Evolutionary conservation across 257 asterid genomes (phyloP).

Genomic region (Marsdenia floribunda): DNA sequence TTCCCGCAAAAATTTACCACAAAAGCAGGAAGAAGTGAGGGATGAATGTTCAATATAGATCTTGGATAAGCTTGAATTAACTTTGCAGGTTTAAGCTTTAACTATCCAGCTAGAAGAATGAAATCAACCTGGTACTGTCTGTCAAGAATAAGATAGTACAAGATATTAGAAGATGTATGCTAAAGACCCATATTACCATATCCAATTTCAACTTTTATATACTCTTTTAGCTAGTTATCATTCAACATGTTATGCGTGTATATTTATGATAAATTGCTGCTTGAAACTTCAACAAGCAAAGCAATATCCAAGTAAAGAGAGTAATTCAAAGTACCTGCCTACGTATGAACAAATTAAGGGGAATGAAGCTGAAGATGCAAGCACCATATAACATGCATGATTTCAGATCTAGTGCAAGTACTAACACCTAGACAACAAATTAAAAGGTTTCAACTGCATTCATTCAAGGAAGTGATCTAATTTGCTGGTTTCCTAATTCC

Average conservation of each 20-base stretch:
- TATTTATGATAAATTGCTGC: too few species aligned
- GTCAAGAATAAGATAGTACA: conserved; percentile 7
- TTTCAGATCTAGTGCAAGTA: neutral
- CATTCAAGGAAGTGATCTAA: neutral
- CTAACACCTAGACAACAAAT: neutral
- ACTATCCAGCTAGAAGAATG: conserved; percentile 76
- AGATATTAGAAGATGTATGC: conserved; percentile 4
- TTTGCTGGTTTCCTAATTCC: neutral
- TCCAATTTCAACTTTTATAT: neutral
- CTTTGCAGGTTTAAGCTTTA: conserved; percentile 69
- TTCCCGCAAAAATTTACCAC: too few species aligned
- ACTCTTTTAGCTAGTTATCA: neutral
- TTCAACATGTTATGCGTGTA: neutral
- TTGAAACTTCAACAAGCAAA: neutral
- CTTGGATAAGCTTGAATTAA: conserved; percentile 70
- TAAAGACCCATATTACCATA: neutral
- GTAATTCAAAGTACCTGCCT: too few species aligned
- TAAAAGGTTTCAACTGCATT: neutral
- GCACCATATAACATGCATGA: too few species aligned
- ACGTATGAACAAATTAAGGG: neutral
- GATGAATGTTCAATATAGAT: conserved; percentile 83
- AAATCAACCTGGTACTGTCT: conserved; percentile 55
- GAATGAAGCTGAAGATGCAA: neutral
- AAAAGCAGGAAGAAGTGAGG: conserved; percentile 93
- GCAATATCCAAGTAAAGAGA: too few species aligned